Evolutionary conservation across 2,329 filamentous ascomycete genomes (phyloP).

Genomic region (Paecilomyces sp.): DNA sequence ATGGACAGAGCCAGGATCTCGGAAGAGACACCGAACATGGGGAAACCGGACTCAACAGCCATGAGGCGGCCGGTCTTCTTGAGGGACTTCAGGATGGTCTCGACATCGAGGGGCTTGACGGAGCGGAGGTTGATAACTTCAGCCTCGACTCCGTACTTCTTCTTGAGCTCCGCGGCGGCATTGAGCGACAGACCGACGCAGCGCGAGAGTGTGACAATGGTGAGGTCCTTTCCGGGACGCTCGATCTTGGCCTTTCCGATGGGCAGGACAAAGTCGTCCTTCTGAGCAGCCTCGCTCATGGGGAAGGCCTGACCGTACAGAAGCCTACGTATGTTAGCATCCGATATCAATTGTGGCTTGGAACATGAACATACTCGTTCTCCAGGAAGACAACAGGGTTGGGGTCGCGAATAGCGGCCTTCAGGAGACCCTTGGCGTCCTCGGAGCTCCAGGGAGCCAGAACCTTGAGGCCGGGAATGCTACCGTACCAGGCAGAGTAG

Average conservation of each 20-base stretch:
- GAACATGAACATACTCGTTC: conserved; percentile 57
- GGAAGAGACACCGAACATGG: conserved; percentile 83
- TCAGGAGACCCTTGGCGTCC: conserved; percentile 95
- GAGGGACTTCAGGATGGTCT: conserved; percentile 90
- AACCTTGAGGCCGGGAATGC: conserved; percentile 95
- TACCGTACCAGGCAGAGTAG: conserved; percentile 97
- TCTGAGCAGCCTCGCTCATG: conserved; percentile 95
- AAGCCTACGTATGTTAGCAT: conserved; percentile 41
- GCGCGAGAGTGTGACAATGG: conserved; percentile 88
- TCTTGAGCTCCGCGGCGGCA: conserved; percentile 85
- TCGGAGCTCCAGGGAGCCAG: conserved; percentile 93
- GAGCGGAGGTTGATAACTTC: conserved; percentile 98
- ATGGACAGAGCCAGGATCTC: conserved; percentile 92
- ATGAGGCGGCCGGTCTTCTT: conserved; percentile 97
- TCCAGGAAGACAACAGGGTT: conserved; percentile 92
- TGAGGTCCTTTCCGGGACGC: conserved; percentile 89
- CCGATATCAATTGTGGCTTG: neutral
- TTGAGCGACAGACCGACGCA: conserved; percentile 87
- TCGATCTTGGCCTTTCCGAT: conserved; percentile 99
- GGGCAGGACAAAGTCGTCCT: conserved; percentile 91
- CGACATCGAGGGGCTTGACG: conserved; percentile 91
- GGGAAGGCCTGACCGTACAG: conserved; percentile 92
- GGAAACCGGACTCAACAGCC: conserved; percentile 91
- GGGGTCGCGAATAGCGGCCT: conserved; percentile 95
- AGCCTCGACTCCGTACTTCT: conserved; percentile 90